phyloP scores from a whole-genome alignment of 768 basidiomycete genomes.

The Clathrus columnatus region DNA sequence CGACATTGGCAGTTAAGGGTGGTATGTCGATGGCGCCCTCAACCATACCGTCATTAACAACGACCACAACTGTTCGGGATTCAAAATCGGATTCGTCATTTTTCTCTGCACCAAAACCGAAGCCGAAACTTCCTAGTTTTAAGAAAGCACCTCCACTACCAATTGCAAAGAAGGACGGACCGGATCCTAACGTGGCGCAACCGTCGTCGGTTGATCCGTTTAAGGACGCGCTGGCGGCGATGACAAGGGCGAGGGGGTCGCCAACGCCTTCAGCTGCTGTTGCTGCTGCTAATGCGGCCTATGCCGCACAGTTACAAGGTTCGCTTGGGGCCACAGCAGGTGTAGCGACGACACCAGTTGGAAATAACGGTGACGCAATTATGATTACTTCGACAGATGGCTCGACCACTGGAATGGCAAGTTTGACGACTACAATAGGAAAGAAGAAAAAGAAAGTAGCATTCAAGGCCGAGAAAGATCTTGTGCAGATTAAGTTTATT shows the following conservation, averaged over 20 bases:
- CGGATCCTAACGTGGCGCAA: slow-evolving; percentile 55
- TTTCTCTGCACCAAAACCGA: slow-evolving; percentile 80
- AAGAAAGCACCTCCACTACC: slow-evolving; percentile 50
- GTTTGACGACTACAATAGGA: slow-evolving; percentile 25
- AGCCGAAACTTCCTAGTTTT: slow-evolving; percentile 77
- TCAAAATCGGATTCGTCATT: slow-evolving; percentile 83
- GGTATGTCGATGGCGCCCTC: neutral
- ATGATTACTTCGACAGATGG: slow-evolving; percentile 27
- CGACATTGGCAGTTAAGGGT: neutral
- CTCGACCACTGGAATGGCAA: slow-evolving; percentile 18
- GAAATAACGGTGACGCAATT: slow-evolving; percentile 15
- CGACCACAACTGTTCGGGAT: slow-evolving; percentile 46
- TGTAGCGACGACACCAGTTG: neutral
- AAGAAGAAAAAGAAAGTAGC: slow-evolving; percentile 72
- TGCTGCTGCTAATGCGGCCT: slow-evolving; percentile 4
- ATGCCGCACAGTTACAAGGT: slow-evolving; percentile 6
- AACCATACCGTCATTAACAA: neutral
- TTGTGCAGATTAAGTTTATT: slow-evolving; percentile 71
- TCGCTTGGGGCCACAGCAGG: slow-evolving; percentile 5
- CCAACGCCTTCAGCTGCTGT: slow-evolving; percentile 42
- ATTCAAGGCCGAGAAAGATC: slow-evolving; percentile 66
- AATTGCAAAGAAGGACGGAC: slow-evolving; percentile 42
- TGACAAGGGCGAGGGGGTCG: slow-evolving; percentile 49
- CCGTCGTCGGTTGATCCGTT: slow-evolving; percentile 75
- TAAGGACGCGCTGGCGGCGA: slow-evolving; percentile 71